Conservation (phyloP, 2,329 filamentous ascomycete species). For the Penicillium oxalicum region DNA sequence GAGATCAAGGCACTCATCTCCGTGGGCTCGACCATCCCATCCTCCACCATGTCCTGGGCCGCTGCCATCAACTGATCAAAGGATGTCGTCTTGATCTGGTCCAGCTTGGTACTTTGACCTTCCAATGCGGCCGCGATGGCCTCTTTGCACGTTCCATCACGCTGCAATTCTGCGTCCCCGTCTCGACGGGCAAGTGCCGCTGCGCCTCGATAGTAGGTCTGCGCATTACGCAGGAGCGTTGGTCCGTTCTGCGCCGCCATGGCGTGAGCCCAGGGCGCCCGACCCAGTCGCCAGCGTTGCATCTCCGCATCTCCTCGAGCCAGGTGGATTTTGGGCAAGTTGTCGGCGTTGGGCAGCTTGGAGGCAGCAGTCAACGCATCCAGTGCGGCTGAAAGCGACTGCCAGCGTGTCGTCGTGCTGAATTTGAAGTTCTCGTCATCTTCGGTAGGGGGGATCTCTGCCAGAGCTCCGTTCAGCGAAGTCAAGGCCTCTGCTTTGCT, state of each 20-base stretch:
- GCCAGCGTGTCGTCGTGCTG: slow-evolving; percentile 44
- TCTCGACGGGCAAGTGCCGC: slow-evolving; percentile 36
- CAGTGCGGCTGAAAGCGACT: slow-evolving; percentile 47
- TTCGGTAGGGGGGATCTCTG: slow-evolving; percentile 26
- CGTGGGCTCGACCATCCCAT: slow-evolving; percentile 42
- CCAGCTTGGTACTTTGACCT: slow-evolving; percentile 36
- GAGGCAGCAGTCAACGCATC: slow-evolving; percentile 47
- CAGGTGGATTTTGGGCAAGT: slow-evolving; percentile 49
- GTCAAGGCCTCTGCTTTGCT: slow-evolving; percentile 54
- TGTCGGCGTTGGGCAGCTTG: slow-evolving; percentile 47
- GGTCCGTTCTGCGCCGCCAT: slow-evolving; percentile 41
- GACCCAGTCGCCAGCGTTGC: slow-evolving; percentile 47
- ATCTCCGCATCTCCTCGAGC: slow-evolving; percentile 53
- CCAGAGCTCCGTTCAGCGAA: slow-evolving; percentile 47
- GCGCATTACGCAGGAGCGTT: slow-evolving; percentile 51
- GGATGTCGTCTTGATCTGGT: slow-evolving; percentile 29
- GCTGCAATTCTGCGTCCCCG: slow-evolving; percentile 39
- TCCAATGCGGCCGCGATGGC: slow-evolving; percentile 44
- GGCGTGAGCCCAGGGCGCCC: slow-evolving; percentile 39
- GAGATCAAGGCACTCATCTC: slow-evolving; percentile 30
- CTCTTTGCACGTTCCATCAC: slow-evolving; percentile 45
- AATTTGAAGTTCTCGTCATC: slow-evolving; percentile 26
- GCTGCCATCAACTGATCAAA: slow-evolving; percentile 39
- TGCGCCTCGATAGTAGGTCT: slow-evolving; percentile 54
- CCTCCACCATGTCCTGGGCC: slow-evolving; percentile 49